Evolutionary conservation across 352 stramenopile genomes (phyloP).

Genomic region (Poterioochromonas sp.): DNA sequence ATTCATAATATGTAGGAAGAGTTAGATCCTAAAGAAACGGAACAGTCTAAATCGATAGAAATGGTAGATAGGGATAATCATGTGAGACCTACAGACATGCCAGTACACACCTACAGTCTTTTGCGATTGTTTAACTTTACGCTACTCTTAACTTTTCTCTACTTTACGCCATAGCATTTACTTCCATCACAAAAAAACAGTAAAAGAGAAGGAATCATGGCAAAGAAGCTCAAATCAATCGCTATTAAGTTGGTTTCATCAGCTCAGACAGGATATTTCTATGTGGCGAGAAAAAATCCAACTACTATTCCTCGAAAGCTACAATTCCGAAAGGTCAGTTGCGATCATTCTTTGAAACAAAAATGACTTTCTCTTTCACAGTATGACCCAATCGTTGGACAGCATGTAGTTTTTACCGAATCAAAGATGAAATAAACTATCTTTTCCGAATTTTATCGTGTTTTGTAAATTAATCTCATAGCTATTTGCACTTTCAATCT

Average conservation of each 20-base stretch:
- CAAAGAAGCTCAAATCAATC: conserved; percentile 24
- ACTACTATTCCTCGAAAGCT: conserved; percentile 4
- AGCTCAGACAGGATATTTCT: conserved; percentile 23
- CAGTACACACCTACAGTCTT: too few relatives aligned
- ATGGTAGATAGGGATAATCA: too few relatives aligned
- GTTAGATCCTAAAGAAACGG: too few relatives aligned
- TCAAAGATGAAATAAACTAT: conserved; percentile 23
- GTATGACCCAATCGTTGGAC: conserved; percentile 20
- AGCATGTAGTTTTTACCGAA: conserved; percentile 28
- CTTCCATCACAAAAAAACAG: too few relatives aligned
- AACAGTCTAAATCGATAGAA: too few relatives aligned
- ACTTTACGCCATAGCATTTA: too few relatives aligned
- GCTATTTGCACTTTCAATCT: too few relatives aligned
- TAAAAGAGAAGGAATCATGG: conserved; percentile 14
- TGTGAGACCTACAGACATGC: too few relatives aligned
- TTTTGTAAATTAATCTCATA: neutral
- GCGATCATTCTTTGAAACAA: neutral
- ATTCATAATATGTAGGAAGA: too few relatives aligned
- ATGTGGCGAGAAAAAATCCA: conserved; percentile 25
- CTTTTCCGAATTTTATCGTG: neutral
- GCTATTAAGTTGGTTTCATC: conserved; percentile 17
- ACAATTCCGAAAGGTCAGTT: neutral
- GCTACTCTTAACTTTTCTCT: too few relatives aligned
- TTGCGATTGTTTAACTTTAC: too few relatives aligned
- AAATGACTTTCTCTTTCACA: conserved; percentile 1